Base-by-base conservation (phyloP, 192 early-diverging fungal genomes). In the Coemansia sp. region DNA sequence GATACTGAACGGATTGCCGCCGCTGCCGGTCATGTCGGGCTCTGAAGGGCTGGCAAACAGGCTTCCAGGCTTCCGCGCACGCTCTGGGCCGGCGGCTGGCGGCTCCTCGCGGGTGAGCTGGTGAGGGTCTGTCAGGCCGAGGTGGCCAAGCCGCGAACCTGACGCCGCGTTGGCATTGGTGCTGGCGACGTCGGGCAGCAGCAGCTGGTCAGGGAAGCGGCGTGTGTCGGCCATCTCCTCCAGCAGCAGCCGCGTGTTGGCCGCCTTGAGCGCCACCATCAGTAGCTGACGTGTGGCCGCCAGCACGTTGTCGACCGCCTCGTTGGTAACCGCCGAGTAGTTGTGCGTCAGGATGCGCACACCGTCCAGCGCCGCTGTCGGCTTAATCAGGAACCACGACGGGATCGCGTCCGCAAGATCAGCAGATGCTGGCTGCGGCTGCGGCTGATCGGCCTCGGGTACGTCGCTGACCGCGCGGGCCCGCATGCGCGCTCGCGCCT, bases 341-440 rank as follows among this genome's bases (percentile, higher is more conserved):
- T 82, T 82, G 68, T 82, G 79, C 22, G 79, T 71, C 57, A 82
- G 61, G 25, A 82, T 68, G n/a, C 71, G 79, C 61, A 82, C 79
- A 45, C 74, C 79, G 28, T 82, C 79, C 18, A 73, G 68, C 14
- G 32, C 32, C 12, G 64, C 52, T 3, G 71, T 76, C 4, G 74
- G 79, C 65, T 71, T 72, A 48, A 82, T 82, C 45, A 82, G 55
- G 63, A 82, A 82, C 79, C 79, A 82, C 28, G 79, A 76, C 32
- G 79, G 79, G 55, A 71, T 70, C 11, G 74, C 70, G 49, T 82
- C 79, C 1, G 74, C 55, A 3, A 76, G 61, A 40, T 73, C 67
- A 12, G 42, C 68, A 7, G 45, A 31, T 18, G 28, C 34, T 4
- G 56, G 38, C 36, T 38, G 36, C 36, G 36, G 36, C 36, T 5